phyloP scores from a whole-genome alignment of 768 basidiomycete genomes.

The Tulasnella sp. region DNA sequence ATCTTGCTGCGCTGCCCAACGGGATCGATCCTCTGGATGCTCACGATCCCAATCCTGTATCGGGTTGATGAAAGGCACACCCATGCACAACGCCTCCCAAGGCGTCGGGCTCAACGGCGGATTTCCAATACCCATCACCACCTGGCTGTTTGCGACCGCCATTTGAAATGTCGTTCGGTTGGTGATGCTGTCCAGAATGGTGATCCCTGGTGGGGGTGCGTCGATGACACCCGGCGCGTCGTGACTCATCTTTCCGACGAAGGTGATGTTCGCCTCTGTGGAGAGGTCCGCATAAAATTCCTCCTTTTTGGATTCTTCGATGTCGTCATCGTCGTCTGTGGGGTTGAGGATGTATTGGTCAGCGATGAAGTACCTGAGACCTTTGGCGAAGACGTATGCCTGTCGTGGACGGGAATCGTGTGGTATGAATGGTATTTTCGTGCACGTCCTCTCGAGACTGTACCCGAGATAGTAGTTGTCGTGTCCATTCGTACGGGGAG shows the following conservation, averaged over 20 bases:
- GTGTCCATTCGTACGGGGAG: neutral
- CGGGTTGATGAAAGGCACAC: constrained; percentile 15
- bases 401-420: neutral
- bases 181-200: neutral
- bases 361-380: neutral
- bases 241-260: constrained; percentile 4
- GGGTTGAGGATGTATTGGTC: constrained; percentile 1
- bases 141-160: constrained; percentile 10
- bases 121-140: constrained; percentile 17
- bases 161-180: constrained; percentile 1
- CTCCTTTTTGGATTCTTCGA: neutral
- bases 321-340: constrained; percentile 9
- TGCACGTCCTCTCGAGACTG: constrained; percentile 9
- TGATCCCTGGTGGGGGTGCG: neutral
- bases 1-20: neutral
- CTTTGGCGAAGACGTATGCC: neutral
- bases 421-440: neutral
- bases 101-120: constrained; percentile 9
- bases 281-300: neutral
- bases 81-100: constrained; percentile 16
- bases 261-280: neutral
- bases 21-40: neutral
- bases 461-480: constrained; percentile 7
- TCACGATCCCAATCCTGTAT: neutral
- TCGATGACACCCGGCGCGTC: neutral